Percentiles rank a stretch among this genome's conserved stretches.
Conservation (phyloP, 2,329 filamentous ascomycete species). For the Coniochaeta prunicola region DNA sequence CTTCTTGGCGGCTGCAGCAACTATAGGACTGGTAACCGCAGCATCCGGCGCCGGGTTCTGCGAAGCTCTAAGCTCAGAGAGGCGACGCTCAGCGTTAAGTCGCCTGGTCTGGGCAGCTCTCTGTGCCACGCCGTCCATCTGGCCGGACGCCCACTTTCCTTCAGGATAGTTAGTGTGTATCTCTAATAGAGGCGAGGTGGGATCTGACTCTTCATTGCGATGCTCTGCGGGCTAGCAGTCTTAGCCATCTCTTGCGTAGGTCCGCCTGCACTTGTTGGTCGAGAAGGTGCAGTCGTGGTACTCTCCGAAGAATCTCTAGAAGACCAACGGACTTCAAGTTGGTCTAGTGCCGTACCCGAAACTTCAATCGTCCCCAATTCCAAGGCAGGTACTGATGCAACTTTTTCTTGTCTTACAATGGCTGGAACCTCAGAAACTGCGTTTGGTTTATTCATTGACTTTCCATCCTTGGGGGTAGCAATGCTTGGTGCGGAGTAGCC, state of each 20-base stretch:
- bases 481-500: not conserved
- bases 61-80: not conserved
- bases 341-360: not conserved
- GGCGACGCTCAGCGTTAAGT: not conserved
- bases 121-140: not conserved
- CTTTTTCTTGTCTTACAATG: not conserved
- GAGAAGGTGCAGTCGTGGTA: not conserved
- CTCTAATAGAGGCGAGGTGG: not conserved
- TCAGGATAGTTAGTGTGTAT: not conserved
- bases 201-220: not conserved
- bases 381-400: not conserved
- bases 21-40: not conserved
- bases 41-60: not conserved
- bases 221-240: not conserved
- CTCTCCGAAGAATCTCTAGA: not conserved
- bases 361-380: not conserved
- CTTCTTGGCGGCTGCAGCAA: not conserved
- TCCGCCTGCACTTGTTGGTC: not conserved
- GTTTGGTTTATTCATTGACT: not conserved
- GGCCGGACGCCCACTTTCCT: not conserved
- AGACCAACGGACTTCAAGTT: not conserved
- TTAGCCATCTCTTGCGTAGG: not conserved
- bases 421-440: not conserved
- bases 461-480: not conserved
- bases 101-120: not conserved